Percentiles rank a stretch among this genome's conserved stretches.
Evolutionary conservation across 164 flowering plant genomes (phyloP).

Genomic region (Magnolia sinica): DNA sequence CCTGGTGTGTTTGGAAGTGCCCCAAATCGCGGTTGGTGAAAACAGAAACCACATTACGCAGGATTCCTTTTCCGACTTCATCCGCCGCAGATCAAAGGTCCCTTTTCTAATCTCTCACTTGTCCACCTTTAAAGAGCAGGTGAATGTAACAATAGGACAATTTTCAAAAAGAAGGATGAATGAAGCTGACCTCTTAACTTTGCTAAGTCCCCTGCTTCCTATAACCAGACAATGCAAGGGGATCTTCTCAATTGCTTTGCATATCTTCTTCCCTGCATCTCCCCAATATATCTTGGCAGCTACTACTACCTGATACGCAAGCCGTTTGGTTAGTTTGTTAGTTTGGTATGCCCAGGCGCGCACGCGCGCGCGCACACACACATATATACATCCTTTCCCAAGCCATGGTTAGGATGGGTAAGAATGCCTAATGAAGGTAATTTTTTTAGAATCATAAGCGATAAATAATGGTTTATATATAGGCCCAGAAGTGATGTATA

Average conservation of each 20-base stretch:
- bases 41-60: too few relatives aligned
- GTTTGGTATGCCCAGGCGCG: too few relatives aligned
- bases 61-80: neutral
- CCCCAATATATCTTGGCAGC: conserved; percentile 84
- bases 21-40: neutral
- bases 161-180: neutral
- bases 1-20: neutral
- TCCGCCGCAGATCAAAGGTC: neutral
- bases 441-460: too few relatives aligned
- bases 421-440: too few relatives aligned
- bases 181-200: conserved; percentile 47
- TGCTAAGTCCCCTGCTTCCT: conserved; percentile 90
- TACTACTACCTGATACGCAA: conserved; percentile 48
- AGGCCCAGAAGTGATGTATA: too few relatives aligned
- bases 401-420: too few relatives aligned
- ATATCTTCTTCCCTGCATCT: conserved; percentile 77
- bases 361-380: too few relatives aligned
- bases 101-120: neutral
- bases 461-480: too few relatives aligned
- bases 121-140: neutral
- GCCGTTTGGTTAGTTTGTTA: too few relatives aligned
- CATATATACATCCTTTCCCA: too few relatives aligned
- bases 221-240: conserved; percentile 67
- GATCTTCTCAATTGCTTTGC: conserved; percentile 66
- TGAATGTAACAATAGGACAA: too few relatives aligned